Conservation (phyloP, 2,329 filamentous ascomycete species). For the Talaromyces sp. region DNA sequence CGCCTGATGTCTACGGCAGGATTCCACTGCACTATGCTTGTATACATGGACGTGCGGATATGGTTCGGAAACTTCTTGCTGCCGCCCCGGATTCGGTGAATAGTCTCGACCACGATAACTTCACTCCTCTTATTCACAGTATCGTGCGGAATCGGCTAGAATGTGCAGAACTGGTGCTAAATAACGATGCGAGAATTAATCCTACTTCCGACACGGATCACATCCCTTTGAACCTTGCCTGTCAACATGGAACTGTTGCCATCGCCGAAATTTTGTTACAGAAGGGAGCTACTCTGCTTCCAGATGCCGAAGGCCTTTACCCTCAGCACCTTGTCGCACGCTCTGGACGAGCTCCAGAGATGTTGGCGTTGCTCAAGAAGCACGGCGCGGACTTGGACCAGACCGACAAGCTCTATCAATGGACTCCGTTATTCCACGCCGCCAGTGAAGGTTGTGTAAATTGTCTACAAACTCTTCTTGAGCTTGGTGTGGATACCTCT, state of each 20-base stretch:
- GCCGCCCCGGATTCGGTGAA: conserved; percentile 74
- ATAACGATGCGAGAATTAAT: conserved; percentile 77
- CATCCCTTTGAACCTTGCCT: conserved; percentile 89
- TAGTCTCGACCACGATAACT: conserved; percentile 92
- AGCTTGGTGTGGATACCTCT: conserved; percentile 72
- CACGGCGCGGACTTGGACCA: conserved; percentile 90
- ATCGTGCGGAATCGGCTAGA: conserved; percentile 83
- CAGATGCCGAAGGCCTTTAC: conserved; percentile 92
- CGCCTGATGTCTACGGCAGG: conserved; percentile 88
- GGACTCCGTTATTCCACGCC: conserved; percentile 94
- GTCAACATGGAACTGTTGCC: conserved; percentile 81
- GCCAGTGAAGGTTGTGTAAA: conserved; percentile 93
- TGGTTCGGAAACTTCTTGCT: conserved; percentile 70
- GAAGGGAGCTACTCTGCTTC: conserved; percentile 75
- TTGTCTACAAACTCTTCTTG: conserved; percentile 76
- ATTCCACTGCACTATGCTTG: conserved; percentile 94
- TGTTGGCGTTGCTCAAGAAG: conserved; percentile 74
- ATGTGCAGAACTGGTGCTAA: conserved; percentile 75
- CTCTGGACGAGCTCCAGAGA: conserved; percentile 74
- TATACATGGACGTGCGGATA: conserved; percentile 84
- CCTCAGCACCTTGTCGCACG: conserved; percentile 96
- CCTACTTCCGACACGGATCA: conserved; percentile 84
- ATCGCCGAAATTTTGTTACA: conserved; percentile 83
- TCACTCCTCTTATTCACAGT: conserved; percentile 90
- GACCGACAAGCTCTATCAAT: conserved; percentile 91